A percentile compares a stretch with the other conserved stretches of the same genome.
Evolutionary conservation across 805 yeast species (phyloP).

Genomic region (Kregervanrija delftensis): DNA sequence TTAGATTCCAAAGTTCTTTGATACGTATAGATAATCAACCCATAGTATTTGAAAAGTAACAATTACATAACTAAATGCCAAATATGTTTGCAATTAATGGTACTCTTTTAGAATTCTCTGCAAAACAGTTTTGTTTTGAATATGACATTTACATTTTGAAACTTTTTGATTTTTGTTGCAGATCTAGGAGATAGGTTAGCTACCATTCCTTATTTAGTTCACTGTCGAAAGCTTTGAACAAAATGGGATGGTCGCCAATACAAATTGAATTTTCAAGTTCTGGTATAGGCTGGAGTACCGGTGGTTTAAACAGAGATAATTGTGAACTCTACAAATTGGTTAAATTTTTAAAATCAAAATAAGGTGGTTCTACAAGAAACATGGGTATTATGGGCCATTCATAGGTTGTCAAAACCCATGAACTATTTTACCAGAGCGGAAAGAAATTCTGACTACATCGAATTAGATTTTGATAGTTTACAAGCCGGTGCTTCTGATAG

Average conservation of each 20-base stretch:
- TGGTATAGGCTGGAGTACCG: slow-evolving; percentile 64
- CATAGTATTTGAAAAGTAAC: too few relatives aligned
- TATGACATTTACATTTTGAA: slow-evolving; percentile 23
- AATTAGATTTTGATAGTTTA: slow-evolving; percentile 48
- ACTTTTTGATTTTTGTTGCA: slow-evolving; percentile 61
- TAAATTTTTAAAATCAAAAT: slow-evolving; percentile 39
- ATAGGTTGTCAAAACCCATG: slow-evolving; percentile 76
- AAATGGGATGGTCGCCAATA: slow-evolving; percentile 46
- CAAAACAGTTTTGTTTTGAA: slow-evolving; percentile 1
- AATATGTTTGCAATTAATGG: slow-evolving; percentile 1
- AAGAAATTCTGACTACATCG: slow-evolving; percentile 2
- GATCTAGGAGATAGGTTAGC: slow-evolving; percentile 64
- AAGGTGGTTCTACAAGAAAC: slow-evolving; percentile 37
- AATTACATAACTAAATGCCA: too few relatives aligned
- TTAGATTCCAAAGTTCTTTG: too few relatives aligned
- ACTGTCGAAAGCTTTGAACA: slow-evolving; percentile 29
- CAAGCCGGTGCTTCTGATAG: slow-evolving; percentile 73
- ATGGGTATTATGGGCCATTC: slow-evolving; percentile 73
- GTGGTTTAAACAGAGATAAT: slow-evolving; percentile 53
- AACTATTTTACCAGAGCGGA: slow-evolving; percentile 42
- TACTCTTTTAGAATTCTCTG: not conserved
- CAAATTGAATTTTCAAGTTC: slow-evolving; percentile 51
- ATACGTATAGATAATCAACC: too few relatives aligned
- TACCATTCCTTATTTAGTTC: slow-evolving; percentile 42
- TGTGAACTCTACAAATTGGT: slow-evolving; percentile 49